Base-by-base conservation (phyloP, 2,329 filamentous ascomycete species). In the Diaporthe citri region DNA sequence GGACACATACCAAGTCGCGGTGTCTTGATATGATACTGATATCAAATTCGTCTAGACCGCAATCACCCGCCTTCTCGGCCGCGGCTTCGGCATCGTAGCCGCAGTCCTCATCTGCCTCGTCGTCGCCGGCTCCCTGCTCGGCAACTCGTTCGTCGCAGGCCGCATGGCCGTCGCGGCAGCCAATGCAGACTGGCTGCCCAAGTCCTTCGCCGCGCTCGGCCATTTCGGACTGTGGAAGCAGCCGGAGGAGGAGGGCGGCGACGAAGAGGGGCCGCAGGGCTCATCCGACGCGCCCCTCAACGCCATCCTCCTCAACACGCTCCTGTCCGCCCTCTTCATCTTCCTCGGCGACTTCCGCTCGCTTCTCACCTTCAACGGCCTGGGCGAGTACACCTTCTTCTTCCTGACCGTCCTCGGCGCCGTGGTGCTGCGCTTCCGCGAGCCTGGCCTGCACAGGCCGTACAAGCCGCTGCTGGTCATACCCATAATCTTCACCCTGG, bases 351-450 rank as follows among this genome's bases (percentile, higher is more conserved):
- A 86, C 80, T 92, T 93, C 82, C 87, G 90, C 46, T 88, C 89
- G 0, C 86, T 93, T 0, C 79, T 93, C 15, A 92, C 90, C 0
- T 91, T 91, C 77, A 90, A 90, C 70, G 89, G 89, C 0, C 82
- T 91, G 5, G 89, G 88, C 20, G 89, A 91, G 78, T 92, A 90
- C 79, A 88, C 90, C 0, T 93, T 92, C 81, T 92, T 92, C 82
- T 91, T 92, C 78, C 84, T 92, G 41, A 90, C 90, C 0, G 90
- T 92, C 0, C 78, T 92, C 0, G 91, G 90, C 0, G 87, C 90
- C 1, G 83, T 92, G 13, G 82, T 92, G 22, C 81, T 93, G 57
- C 87, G 91, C 17, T 86, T 86, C 73, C 86, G 88, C 1, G 90
- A 92, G 79, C 91, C 90, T 0, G 80, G 82, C 0, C 83, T 93